Evolutionary conservation across 495 filamentous ascomycete species (phyloP).

Genomic region (Coniosporium apollinis): DNA sequence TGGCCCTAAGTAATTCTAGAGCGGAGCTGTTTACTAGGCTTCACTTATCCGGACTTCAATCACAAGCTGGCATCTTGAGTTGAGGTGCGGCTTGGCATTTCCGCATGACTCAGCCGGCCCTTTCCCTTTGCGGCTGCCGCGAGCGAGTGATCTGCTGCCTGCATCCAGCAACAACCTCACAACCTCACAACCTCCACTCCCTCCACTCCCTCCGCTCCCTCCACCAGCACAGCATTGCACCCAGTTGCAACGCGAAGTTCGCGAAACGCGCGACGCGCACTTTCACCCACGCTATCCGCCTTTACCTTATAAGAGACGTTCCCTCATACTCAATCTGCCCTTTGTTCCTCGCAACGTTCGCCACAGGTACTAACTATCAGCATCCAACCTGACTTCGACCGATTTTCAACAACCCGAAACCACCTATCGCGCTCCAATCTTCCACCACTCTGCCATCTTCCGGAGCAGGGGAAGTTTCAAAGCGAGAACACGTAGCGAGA

Average conservation of each 20-base stretch:
- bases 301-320: background rate
- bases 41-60: background rate
- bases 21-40: background rate
- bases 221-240: background rate
- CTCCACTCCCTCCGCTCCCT: constrained; percentile 4
- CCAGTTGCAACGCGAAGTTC: constrained; percentile 1
- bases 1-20: background rate
- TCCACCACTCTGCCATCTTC: too few species aligned
- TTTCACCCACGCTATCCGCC: background rate
- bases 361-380: background rate
- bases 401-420: too few species aligned
- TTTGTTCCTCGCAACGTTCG: background rate
- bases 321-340: background rate
- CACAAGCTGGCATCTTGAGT: background rate
- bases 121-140: too few species aligned
- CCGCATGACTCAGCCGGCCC: background rate
- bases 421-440: too few species aligned
- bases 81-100: background rate
- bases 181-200: constrained; percentile 7
- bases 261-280: background rate
- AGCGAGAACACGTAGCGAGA: too few species aligned
- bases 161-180: background rate
- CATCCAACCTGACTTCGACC: background rate
- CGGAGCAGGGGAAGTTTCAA: too few species aligned
- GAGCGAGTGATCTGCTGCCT: background rate